phyloP scores from a whole-genome alignment of 169 alveolate species.

The Plasmodium relictum region DNA sequence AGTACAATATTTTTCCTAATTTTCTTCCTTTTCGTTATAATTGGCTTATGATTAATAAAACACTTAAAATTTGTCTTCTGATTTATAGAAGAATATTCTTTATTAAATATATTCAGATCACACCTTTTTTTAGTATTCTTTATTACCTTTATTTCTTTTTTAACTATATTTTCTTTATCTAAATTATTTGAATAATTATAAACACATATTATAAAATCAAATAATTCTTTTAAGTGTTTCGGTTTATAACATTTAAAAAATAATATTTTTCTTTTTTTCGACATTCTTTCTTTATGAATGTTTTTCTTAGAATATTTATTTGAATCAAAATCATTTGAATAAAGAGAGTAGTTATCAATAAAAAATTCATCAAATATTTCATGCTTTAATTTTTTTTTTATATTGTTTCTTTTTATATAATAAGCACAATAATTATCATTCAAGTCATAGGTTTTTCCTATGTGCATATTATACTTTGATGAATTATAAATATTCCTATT shows the following conservation, averaged over 20 bases:
- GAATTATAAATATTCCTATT: conserved; percentile 25
- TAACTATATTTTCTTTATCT: background rate
- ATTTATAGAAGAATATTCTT: background rate
- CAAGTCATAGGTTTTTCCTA: conserved; percentile 19
- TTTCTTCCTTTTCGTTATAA: background rate
- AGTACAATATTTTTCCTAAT: background rate
- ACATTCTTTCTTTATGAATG: background rate
- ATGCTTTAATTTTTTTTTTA: conserved; percentile 7
- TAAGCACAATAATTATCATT: conserved; percentile 35
- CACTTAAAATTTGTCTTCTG: background rate
- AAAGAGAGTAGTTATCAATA: conserved; percentile 58
- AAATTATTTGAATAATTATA: background rate
- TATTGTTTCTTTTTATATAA: conserved; percentile 5
- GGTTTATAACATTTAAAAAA: conserved; percentile 13
- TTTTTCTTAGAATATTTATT: background rate
- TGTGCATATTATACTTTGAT: conserved; percentile 32
- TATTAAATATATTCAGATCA: conserved; percentile 7
- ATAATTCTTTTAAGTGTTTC: background rate
- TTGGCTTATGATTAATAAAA: conserved; percentile 1
- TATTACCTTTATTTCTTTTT: conserved; percentile 2
- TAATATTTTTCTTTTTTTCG: conserved; percentile 9
- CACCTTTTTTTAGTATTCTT: background rate
- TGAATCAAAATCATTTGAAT: conserved; percentile 21
- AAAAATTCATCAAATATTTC: conserved; percentile 50
- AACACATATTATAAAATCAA: background rate